Base-by-base conservation (phyloP, 306 rosid species). In the Quercus alba region DNA sequence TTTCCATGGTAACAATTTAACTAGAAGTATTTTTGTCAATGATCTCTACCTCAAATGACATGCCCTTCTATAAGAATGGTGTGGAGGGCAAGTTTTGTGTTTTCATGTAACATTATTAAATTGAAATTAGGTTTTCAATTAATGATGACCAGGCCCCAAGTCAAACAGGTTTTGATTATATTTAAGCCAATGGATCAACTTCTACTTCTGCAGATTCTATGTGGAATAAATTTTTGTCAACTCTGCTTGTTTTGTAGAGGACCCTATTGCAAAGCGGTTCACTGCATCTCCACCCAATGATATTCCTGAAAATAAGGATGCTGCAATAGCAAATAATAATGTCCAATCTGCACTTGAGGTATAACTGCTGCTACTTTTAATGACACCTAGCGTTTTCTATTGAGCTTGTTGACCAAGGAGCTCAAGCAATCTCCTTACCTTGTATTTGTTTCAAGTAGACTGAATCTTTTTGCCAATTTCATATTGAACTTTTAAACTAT, bases 251-350 rank as follows among this genome's bases (percentile, higher is more conserved):
- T 88, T 69, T 70, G 72, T 83, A 94, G 98, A 87, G 80, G 98
- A 94, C 76, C 93, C 98, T 20, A 91, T 95, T 81, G 89, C 94
- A 72, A 89, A 87, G 87, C 91, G 96, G 80, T 71, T 86, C 83
- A 84, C 78, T 70, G 84, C 89, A 68, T 56, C 89, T 85, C 87
- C 93, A 15, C 79, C 89, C n/a, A 85, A 90, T 68, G 87, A 84
- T 82, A 80, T 86, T 74, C 84, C 89, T 30, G 88, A 85, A 90
- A 89, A 84, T 79, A 89, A 84, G 68, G 92, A 86, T 69, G 82
- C 64, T 54, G 79, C 82, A 25, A 72, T 77, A 5, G 86, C 78
- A 74, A 89, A 81, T 62, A 80, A 84, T 35, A 86, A 83, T 84
- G 86, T 82, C 80, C 93, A 82, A 64, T 66, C 88, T 73, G 81